A percentile compares a stretch with the other conserved stretches of the same genome.
Conservation (phyloP, 169 alveolate species). For the Cryptosporidium ryanae region DNA sequence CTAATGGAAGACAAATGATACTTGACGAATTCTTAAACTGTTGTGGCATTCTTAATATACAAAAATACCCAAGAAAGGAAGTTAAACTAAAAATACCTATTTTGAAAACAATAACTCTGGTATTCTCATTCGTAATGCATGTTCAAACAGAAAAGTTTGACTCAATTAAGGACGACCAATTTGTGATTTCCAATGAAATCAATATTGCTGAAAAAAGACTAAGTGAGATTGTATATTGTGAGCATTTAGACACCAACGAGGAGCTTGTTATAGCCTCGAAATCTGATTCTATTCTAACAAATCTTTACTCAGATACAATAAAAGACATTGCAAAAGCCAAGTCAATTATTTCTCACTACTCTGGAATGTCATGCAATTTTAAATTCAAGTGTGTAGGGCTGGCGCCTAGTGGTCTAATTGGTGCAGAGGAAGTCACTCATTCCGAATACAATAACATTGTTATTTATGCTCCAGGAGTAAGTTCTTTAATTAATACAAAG, state of each 20-base stretch:
- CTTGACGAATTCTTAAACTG: constrained; percentile 21
- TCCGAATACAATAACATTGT: background rate
- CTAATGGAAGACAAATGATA: background rate
- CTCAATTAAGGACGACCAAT: background rate
- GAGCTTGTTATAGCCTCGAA: constrained; percentile 17
- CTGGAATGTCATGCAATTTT: constrained; percentile 38
- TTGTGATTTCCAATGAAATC: background rate
- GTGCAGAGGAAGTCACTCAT: background rate
- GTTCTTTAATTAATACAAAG: constrained; percentile 26
- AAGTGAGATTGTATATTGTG: constrained; percentile 3
- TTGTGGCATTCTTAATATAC: constrained; percentile 7
- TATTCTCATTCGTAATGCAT: constrained; percentile 24
- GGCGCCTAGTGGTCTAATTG: constrained; percentile 15
- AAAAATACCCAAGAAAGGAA: constrained; percentile 13
- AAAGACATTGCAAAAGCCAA: background rate
- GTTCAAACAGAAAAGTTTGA: constrained; percentile 9
- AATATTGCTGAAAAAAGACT: background rate
- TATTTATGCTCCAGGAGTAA: constrained; percentile 25
- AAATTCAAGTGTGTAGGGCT: constrained; percentile 53
- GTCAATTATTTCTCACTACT: constrained; percentile 25
- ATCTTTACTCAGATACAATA: too few relatives aligned
- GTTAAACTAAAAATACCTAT: constrained; percentile 15
- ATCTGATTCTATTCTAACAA: background rate
- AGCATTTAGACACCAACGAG: background rate
- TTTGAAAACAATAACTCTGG: constrained; percentile 18